Conservation (phyloP, 1,284 basidiomycete genomes). For the Malassezia sympodialis region DNA sequence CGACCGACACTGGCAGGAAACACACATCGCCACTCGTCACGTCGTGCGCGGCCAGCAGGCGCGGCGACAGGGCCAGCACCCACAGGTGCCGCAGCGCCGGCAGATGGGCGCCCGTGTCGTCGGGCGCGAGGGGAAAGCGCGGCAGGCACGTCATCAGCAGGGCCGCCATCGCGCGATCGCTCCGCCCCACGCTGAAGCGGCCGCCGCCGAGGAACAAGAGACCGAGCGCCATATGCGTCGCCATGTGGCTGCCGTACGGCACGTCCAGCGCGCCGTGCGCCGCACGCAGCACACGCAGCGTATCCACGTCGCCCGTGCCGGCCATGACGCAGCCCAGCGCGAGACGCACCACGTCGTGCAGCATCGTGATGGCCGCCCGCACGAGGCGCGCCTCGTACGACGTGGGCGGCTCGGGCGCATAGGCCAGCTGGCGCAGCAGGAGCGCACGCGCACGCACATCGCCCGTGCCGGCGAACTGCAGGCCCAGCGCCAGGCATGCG, state of each 20-base stretch:
- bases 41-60: conserved; percentile 70
- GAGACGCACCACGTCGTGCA: conserved; percentile 74
- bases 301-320: conserved; percentile 85
- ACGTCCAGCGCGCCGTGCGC: conserved; percentile 70
- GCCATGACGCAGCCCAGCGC: conserved; percentile 85
- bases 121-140: conserved; percentile 57
- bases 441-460: conserved; percentile 63
- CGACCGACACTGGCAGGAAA: conserved; percentile 23
- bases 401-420: not conserved
- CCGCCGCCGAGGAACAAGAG: conserved; percentile 89
- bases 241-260: conserved; percentile 74
- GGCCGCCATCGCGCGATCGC: conserved; percentile 78
- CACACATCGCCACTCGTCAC: conserved; percentile 30
- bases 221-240: conserved; percentile 81
- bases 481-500: conserved; percentile 76
- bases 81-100: conserved; percentile 91
- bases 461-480: conserved; percentile 73
- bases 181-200: conserved; percentile 80
- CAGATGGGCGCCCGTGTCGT: conserved; percentile 80
- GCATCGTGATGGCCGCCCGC: conserved; percentile 74
- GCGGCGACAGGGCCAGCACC: conserved; percentile 85
- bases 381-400: conserved; percentile 22
- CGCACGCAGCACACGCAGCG: conserved; percentile 74
- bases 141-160: conserved; percentile 75
- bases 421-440: conserved; percentile 63